Evolutionary conservation across 495 filamentous ascomycete genomes (phyloP), one percentile per base, ranked within the genome.

Genomic region (Xylaria grammica): DNA sequence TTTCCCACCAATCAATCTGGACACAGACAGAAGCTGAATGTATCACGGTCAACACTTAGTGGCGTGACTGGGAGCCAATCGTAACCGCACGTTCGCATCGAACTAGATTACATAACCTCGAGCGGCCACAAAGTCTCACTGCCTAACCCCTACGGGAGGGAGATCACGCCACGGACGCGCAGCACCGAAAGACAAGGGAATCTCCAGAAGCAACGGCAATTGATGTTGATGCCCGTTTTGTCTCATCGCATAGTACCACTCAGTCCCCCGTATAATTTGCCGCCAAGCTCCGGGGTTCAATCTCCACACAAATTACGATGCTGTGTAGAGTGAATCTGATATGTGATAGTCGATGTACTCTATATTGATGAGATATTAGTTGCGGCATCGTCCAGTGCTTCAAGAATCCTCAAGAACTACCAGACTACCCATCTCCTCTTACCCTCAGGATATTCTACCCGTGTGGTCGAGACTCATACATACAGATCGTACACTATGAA

Each of bases 131-230:
- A 13, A 63, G 32, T 26, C 60, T 63, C 20, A 36, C 15, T 13
- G 19, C 34, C 10, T 4, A 13, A 48, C 27, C 56, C 50, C 34
- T 40, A 38, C 50, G 38, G 17, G 24, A 44, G 48, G 24, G 32
- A 11, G 20, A 45, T 62, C 26, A 44, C 60, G 38, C 48, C 60
- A 62, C 60, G 10, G 49, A 34, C 46, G 46, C 45, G 46, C 45
- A 26, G 32, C 17, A 19, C 8, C 45, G 19, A 50, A 26, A 60
- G 57, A 50, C 45, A 29, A 20, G 45, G 46, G 46, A 52, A 19
- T 15, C 3, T 20, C 55, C 27, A 30, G 8, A 40, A 34, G 42
- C 32, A 40, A 50, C 30, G 20, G 34, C 40, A 42, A 42, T 42
- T 17, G 13, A 42, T 15, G 8, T 17, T 42, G 40, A 42, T 42